A percentile compares a stretch with the other conserved stretches of the same genome.
Evolutionary conservation across 2,329 filamentous ascomycete species (phyloP).

Genomic region (Fusarium scirpi): DNA sequence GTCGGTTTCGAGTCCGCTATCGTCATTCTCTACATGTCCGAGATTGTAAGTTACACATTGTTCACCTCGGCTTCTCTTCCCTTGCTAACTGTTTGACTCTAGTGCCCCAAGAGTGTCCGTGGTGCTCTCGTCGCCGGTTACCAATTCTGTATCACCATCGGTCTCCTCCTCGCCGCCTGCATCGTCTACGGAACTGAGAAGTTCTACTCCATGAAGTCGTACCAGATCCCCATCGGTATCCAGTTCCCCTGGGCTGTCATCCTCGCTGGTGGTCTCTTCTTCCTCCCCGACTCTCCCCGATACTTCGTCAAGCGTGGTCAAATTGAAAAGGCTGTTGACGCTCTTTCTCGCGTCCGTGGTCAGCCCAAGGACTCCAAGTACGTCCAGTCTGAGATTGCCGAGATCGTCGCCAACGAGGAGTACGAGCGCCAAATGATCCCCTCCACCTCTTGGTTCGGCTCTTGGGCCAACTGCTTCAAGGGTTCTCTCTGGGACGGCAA

Average conservation of each 20-base stretch:
- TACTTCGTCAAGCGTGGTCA: slow-evolving; percentile 38
- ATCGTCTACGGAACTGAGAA: slow-evolving; percentile 38
- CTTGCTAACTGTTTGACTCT: slow-evolving; percentile 4
- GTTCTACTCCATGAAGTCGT: slow-evolving; percentile 18
- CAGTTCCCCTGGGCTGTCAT: slow-evolving; percentile 42
- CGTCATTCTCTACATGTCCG: slow-evolving; percentile 44
- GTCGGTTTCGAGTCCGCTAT: slow-evolving; percentile 44
- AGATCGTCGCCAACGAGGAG: slow-evolving; percentile 84
- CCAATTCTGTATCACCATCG: slow-evolving; percentile 43
- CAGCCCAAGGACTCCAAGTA: slow-evolving; percentile 41
- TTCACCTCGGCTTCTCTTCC: slow-evolving; percentile 70
- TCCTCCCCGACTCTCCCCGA: slow-evolving; percentile 41
- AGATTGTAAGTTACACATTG: slow-evolving; percentile 57
- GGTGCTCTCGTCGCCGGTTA: slow-evolving; percentile 41
- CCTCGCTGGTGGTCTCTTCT: slow-evolving; percentile 36
- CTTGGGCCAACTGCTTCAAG: slow-evolving; percentile 43
- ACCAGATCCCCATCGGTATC: slow-evolving; percentile 38
- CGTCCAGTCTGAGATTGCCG: slow-evolving; percentile 38
- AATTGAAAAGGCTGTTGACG: slow-evolving; percentile 35
- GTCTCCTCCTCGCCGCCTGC: slow-evolving; percentile 37
- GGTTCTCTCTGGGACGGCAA: slow-evolving; percentile 49
- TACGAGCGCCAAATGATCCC: slow-evolving; percentile 69
- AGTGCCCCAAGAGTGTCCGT: slow-evolving; percentile 40
- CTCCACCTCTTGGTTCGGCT: slow-evolving; percentile 23
- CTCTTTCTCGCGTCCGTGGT: slow-evolving; percentile 30